Evolutionary conservation across 2,329 filamentous ascomycete genomes (phyloP).

Genomic region (Diplodia corticola): DNA sequence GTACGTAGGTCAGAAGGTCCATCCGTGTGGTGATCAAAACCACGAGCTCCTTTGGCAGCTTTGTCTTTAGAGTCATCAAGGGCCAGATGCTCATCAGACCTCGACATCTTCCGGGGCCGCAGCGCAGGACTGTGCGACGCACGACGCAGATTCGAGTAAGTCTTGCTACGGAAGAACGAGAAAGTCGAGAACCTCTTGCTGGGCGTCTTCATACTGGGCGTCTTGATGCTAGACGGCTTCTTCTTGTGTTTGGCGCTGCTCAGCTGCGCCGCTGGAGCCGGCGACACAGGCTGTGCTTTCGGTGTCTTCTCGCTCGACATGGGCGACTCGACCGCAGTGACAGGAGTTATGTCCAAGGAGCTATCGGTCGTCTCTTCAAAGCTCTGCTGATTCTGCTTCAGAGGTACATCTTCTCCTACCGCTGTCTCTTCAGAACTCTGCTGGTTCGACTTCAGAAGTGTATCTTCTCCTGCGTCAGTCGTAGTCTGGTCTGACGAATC

Average conservation of each 20-base stretch:
- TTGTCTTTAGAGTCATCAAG: constrained; percentile 25
- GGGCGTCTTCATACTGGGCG: neutral
- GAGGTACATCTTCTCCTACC: neutral
- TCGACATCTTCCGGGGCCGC: neutral
- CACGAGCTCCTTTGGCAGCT: neutral
- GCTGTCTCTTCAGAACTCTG: neutral
- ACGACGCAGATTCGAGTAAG: constrained; percentile 32
- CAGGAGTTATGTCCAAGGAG: constrained; percentile 1
- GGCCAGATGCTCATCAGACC: neutral
- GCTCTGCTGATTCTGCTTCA: neutral
- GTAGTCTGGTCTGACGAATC: neutral
- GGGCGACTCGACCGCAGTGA: constrained; percentile 5
- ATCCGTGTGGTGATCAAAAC: constrained; percentile 25
- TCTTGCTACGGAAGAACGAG: constrained; percentile 34
- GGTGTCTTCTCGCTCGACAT: neutral
- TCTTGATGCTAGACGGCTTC: neutral
- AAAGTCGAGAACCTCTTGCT: constrained; percentile 16
- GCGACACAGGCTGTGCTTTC: neutral
- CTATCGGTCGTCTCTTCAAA: neutral
- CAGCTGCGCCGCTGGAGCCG: neutral
- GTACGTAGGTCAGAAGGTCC: constrained; percentile 27
- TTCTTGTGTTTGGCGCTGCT: neutral
- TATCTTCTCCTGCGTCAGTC: neutral
- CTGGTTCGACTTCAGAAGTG: neutral
- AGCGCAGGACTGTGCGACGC: constrained; percentile 3